These are phyloP conservation scores for Ceratobasidium sp. DNA, from an alignment of 1,284 basidiomycete species.

Conservation along the genomic window DNA sequence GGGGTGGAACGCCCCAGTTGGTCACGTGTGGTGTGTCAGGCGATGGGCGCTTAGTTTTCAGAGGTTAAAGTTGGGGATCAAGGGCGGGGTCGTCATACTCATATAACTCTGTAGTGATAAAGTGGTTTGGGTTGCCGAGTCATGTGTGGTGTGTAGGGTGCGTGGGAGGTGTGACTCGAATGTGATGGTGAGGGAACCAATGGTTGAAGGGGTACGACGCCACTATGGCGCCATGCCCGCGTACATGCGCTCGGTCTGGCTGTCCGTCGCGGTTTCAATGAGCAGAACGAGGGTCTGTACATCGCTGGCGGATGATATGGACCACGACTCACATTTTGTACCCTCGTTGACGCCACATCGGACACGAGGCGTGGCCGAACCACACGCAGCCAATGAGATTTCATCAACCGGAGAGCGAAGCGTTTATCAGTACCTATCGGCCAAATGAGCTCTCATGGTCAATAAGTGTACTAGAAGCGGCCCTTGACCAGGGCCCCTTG, in stretches of 20 bases:
- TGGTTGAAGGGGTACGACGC: neutral
- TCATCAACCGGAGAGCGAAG: no score
- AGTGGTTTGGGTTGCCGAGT: neutral
- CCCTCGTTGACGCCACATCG: no score
- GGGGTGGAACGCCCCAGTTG: constrained; percentile 42
- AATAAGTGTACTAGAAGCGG: no score
- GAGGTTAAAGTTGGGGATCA: constrained; percentile 13
- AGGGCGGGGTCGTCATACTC: neutral
- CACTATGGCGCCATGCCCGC: neutral
- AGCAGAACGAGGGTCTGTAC: neutral
- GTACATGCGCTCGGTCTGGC: neutral
- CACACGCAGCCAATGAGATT: no score
- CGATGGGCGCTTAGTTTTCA: constrained; percentile 1
- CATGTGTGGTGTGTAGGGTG: neutral
- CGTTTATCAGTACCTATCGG: no score
- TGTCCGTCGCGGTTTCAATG: no score
- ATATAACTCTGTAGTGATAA: neutral
- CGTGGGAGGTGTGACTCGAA: neutral
- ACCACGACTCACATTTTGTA: no score
- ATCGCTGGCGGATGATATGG: neutral
- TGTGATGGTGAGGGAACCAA: neutral
- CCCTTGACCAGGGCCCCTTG: no score
- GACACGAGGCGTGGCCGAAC: no score
- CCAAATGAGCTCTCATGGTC: no score
- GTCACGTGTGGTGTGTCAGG: constrained; percentile 24